Conservation (phyloP, 345 rosid species). For the Laguncularia racemosa region DNA sequence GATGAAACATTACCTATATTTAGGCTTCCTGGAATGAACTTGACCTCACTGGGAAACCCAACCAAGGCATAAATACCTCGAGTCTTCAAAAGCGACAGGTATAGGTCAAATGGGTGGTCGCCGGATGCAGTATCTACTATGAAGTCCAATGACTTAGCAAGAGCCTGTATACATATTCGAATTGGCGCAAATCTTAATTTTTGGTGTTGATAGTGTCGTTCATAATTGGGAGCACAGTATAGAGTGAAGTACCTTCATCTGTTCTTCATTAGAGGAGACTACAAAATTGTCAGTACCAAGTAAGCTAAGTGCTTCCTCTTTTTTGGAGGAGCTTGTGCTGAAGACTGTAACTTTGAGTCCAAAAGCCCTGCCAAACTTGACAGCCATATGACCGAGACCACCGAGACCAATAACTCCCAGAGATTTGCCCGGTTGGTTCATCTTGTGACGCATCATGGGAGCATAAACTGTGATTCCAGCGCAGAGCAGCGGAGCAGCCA, state of each 20-base stretch:
- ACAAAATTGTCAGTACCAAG: conserved; percentile 71
- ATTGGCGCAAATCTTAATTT: not conserved
- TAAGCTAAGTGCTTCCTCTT: conserved; percentile 65
- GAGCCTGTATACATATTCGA: conserved; percentile 28
- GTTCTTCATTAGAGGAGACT: conserved; percentile 63
- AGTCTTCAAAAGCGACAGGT: conserved; percentile 67
- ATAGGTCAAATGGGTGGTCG: conserved; percentile 75
- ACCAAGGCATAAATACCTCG: conserved; percentile 60
- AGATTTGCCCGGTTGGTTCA: conserved; percentile 85
- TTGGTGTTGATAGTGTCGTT: not conserved
- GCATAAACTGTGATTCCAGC: conserved; percentile 86
- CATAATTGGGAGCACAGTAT: too few species aligned
- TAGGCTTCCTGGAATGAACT: conserved; percentile 70
- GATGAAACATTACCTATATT: conserved; percentile 27
- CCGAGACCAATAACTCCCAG: conserved; percentile 88
- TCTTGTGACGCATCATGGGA: conserved; percentile 77
- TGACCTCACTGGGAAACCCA: conserved; percentile 79
- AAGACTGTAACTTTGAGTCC: conserved; percentile 75
- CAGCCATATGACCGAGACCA: conserved; percentile 99
- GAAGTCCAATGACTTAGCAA: conserved; percentile 64
- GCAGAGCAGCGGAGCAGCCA: conserved; percentile 84
- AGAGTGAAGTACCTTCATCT: conserved; percentile 58
- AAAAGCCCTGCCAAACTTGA: conserved; percentile 91
- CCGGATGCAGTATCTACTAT: conserved; percentile 85
- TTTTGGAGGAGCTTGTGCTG: conserved; percentile 79